Evolutionary conservation across 2,329 filamentous ascomycete species (phyloP).

Genomic region (Penicillium sp.): DNA sequence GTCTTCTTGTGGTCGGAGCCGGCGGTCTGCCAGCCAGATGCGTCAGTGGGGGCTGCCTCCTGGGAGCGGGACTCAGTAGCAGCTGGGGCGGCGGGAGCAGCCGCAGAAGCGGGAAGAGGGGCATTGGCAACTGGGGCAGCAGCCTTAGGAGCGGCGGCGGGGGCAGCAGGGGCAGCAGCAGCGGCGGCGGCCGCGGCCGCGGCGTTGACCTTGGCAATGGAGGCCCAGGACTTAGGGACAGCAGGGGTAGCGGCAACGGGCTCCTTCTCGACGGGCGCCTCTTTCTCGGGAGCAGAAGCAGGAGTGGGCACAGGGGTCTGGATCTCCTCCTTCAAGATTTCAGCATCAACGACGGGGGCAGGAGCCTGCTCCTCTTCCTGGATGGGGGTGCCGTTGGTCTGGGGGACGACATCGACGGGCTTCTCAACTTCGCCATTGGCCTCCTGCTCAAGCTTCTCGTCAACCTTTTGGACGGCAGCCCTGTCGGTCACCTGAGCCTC

Average conservation of each 20-base stretch:
- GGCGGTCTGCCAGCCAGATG: slow-evolving; percentile 85
- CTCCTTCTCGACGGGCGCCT: slow-evolving; percentile 57
- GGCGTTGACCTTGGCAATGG: slow-evolving; percentile 35
- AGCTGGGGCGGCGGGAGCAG: slow-evolving; percentile 42
- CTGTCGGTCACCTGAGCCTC: slow-evolving; percentile 43
- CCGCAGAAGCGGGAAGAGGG: slow-evolving; percentile 32
- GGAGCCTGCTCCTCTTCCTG: slow-evolving; percentile 29
- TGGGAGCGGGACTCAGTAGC: slow-evolving; percentile 57
- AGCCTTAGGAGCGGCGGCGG: slow-evolving; percentile 35
- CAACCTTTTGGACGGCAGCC: slow-evolving; percentile 60
- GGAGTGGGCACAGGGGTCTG: slow-evolving; percentile 65
- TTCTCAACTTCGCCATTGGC: slow-evolving; percentile 50
- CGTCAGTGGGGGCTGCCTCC: slow-evolving; percentile 74
- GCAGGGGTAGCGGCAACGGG: slow-evolving; percentile 42
- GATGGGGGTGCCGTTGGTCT: slow-evolving; percentile 40
- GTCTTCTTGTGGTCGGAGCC: slow-evolving; percentile 78
- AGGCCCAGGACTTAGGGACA: slow-evolving; percentile 4
- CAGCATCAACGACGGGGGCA: slow-evolving; percentile 40
- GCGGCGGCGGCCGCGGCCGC: slow-evolving; percentile 37
- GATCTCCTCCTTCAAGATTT: slow-evolving; percentile 64
- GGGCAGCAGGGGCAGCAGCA: slow-evolving; percentile 34
- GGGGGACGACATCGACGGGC: slow-evolving; percentile 32
- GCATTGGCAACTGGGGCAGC: slow-evolving; percentile 39
- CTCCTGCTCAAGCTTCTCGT: slow-evolving; percentile 75
- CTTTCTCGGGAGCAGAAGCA: slow-evolving; percentile 52